A percentile compares a stretch with the other conserved stretches of the same genome.
These are phyloP conservation scores for Blastocladiella emersonii DNA, from an alignment of 371 early-diverging fungal species.

Conservation along the genomic window DNA sequence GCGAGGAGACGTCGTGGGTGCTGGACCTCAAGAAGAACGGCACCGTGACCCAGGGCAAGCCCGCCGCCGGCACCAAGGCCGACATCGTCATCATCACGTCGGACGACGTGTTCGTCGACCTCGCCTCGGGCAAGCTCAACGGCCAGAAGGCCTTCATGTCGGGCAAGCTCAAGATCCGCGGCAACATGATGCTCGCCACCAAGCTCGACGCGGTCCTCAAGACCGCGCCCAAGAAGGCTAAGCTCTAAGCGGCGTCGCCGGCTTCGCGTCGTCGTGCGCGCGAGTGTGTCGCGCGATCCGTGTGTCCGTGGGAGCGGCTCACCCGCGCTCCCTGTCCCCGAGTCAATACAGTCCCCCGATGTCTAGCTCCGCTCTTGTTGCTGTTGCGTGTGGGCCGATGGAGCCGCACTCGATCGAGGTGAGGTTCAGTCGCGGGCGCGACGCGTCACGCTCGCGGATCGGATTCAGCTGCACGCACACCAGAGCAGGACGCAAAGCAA, in stretches of 20 bases:
- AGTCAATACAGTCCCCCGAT: no score
- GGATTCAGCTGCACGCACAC: no score
- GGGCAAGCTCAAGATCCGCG: conserved; percentile 79
- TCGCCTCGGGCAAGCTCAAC: conserved; percentile 66
- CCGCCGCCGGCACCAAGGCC: conserved; percentile 24
- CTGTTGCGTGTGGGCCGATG: no score
- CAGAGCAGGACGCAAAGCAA: no score
- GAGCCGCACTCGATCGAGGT: no score
- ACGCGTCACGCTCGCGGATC: no score
- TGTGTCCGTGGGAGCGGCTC: no score
- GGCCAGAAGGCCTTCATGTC: conserved; percentile 75
- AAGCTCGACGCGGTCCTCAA: conserved; percentile 39
- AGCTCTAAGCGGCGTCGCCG: neutral
- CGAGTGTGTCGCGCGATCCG: no score
- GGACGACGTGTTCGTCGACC: conserved; percentile 71
- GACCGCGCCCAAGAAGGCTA: conserved; percentile 28
- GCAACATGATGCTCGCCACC: conserved; percentile 71
- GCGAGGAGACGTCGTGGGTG: conserved; percentile 31
- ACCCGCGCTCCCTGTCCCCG: no score
- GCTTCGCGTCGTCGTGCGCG: neutral
- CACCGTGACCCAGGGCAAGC: conserved; percentile 11
- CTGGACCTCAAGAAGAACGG: conserved; percentile 51
- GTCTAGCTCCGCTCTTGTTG: no score
- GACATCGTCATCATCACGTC: conserved; percentile 45
- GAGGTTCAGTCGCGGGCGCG: no score